These are phyloP conservation scores for Mucuna pruriens DNA, from an alignment of 306 rosid species.

Conservation along the genomic window DNA sequence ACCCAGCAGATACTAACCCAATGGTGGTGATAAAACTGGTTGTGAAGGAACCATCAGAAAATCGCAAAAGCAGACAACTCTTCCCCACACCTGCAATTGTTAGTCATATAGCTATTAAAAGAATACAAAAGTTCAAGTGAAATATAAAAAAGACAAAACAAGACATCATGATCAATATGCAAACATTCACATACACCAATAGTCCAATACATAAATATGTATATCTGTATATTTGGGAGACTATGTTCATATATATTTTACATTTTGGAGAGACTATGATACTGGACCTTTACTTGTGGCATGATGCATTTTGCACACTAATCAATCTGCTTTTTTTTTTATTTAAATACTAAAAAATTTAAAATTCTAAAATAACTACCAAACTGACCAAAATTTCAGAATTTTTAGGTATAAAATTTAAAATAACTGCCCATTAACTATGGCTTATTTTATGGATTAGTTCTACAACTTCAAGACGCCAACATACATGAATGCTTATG, in stretches of 20 bases:
- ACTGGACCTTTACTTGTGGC: background rate
- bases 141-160: conserved; percentile 18
- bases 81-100: conserved; percentile 77
- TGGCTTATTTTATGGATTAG: background rate
- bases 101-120: conserved; percentile 19
- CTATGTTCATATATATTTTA: background rate
- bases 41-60: conserved; percentile 89
- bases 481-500: background rate
- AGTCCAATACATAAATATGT: background rate
- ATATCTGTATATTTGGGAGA: background rate
- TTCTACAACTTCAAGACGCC: background rate
- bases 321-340: background rate
- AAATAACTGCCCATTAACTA: background rate
- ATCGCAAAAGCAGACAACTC: conserved; percentile 85
- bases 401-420: background rate
- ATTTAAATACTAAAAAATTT: background rate
- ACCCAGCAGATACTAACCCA: conserved; percentile 61
- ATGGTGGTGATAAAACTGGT: conserved; percentile 82
- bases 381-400: background rate
- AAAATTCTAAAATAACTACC: background rate
- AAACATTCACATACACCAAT: background rate
- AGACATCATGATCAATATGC: background rate
- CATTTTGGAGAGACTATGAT: conserved; percentile 17
- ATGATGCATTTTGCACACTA: background rate
- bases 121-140: background rate